Evolutionary conservation across 805 yeast genomes (phyloP).

Genomic region (Priceomyces medius): DNA sequence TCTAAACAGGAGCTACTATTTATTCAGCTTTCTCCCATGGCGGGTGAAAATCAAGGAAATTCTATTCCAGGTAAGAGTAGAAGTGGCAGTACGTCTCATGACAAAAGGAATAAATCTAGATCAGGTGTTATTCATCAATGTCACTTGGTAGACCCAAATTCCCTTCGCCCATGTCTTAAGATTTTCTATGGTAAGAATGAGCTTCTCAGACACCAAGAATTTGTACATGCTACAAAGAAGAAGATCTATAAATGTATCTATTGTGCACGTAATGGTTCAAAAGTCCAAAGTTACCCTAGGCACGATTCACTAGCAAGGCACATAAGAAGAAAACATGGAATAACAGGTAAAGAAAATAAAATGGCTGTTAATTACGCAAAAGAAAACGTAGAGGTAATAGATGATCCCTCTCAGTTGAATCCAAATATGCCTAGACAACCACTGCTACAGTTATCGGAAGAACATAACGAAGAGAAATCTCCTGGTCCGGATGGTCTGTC

Average conservation of each 20-base stretch:
- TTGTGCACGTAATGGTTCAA: constrained; percentile 33
- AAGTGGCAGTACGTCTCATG: constrained; percentile 7
- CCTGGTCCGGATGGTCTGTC: neutral
- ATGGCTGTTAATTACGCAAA: constrained; percentile 45
- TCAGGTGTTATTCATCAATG: constrained; percentile 42
- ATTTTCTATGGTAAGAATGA: constrained; percentile 46
- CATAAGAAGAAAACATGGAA: constrained; percentile 43
- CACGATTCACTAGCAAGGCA: constrained; percentile 46
- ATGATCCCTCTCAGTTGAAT: constrained; percentile 21
- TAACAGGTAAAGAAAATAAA: constrained; percentile 45
- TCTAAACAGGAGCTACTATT: constrained; percentile 3
- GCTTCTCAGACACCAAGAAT: constrained; percentile 43
- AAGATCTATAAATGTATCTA: constrained; percentile 41
- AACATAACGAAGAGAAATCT: neutral
- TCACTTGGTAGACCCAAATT: constrained; percentile 34
- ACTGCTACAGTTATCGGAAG: neutral
- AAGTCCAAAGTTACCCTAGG: constrained; percentile 42
- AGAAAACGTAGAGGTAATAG: constrained; percentile 39
- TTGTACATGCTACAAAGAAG: constrained; percentile 46
- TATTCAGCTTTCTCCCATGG: constrained; percentile 3
- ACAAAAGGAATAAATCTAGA: constrained; percentile 15
- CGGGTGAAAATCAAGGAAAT: neutral
- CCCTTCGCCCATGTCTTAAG: constrained; percentile 33
- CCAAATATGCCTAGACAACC: constrained; percentile 3
- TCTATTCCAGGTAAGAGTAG: constrained; percentile 1